A percentile compares a stretch with the other conserved stretches of the same genome.
These are phyloP conservation scores for Actinomortierella wolfii DNA, from an alignment of 371 early-diverging fungal species.

Conservation along the genomic window DNA sequence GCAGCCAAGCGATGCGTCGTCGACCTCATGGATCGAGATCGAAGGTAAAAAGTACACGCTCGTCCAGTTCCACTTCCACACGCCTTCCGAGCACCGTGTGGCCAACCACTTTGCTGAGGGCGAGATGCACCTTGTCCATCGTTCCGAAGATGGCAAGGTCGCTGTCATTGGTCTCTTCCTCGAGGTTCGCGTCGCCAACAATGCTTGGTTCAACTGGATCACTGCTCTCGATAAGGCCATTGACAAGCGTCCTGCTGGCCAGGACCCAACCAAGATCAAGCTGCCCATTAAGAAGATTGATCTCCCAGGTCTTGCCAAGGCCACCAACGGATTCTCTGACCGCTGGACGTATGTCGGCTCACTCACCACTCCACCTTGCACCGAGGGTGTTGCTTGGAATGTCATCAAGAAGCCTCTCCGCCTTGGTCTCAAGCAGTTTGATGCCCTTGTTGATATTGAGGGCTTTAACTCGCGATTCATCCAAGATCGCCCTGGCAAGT, in stretches of 20 bases:
- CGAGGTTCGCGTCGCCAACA: constrained; percentile 24
- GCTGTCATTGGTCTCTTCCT: constrained; percentile 49
- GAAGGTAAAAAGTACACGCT: constrained; percentile 29
- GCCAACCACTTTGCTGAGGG: constrained; percentile 36
- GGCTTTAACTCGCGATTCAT: constrained; percentile 47
- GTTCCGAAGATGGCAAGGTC: constrained; percentile 14
- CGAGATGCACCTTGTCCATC: constrained; percentile 55
- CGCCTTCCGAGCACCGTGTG: constrained; percentile 55
- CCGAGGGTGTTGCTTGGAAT: constrained; percentile 51
- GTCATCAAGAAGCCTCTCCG: constrained; percentile 36
- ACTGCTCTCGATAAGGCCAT: constrained; percentile 19
- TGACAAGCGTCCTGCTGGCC: constrained; percentile 16
- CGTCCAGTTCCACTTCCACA: constrained; percentile 54
- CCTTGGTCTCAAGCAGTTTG: constrained; percentile 35
- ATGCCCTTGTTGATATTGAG: constrained; percentile 28
- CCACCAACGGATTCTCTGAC: constrained; percentile 12
- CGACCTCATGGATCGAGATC: constrained; percentile 8
- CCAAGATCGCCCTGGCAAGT: constrained; percentile 18
- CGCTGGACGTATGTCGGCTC: constrained; percentile 49
- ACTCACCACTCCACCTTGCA: constrained; percentile 57
- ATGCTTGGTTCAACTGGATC: constrained; percentile 37
- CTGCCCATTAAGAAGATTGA: constrained; percentile 33
- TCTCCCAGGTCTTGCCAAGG: constrained; percentile 17
- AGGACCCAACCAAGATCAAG: constrained; percentile 17
- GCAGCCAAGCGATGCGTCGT: neutral